Percentiles rank a stretch among this genome's conserved stretches.
Evolutionary conservation across 2,329 filamentous ascomycete genomes (phyloP).

Genomic region (Bipolaris zeicola): DNA sequence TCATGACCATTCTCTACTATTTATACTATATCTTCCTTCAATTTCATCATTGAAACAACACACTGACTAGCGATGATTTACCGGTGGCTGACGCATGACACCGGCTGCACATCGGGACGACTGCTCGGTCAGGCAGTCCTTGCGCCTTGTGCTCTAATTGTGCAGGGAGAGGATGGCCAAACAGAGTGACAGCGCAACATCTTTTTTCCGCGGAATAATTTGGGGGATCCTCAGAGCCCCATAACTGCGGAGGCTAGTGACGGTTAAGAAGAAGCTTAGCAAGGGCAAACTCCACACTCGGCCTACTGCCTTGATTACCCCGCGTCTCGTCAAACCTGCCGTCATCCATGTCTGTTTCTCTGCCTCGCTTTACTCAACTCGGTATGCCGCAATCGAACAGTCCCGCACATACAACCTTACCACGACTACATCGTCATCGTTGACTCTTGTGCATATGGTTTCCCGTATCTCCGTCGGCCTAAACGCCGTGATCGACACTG

Average conservation of each 20-base stretch:
- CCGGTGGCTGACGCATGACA: constrained; percentile 4
- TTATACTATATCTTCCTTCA: neutral
- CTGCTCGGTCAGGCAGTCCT: constrained; percentile 5
- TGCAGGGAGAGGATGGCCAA: neutral
- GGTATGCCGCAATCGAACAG: constrained; percentile 15
- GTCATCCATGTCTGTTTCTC: constrained; percentile 1
- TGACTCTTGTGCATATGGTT: neutral
- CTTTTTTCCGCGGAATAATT: constrained; percentile 10
- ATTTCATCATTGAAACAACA: neutral
- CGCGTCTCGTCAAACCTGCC: constrained; percentile 19
- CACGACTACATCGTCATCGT: constrained; percentile 6
- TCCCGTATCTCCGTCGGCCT: constrained; percentile 9
- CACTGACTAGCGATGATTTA: constrained; percentile 1
- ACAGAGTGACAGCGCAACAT: neutral
- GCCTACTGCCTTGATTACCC: constrained; percentile 15
- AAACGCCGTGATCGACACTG: constrained; percentile 11
- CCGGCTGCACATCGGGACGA: constrained; percentile 1
- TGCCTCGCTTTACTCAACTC: constrained; percentile 10
- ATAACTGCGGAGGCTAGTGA: neutral
- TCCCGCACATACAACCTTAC: constrained; percentile 11
- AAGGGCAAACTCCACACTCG: constrained; percentile 15
- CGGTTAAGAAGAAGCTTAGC: neutral
- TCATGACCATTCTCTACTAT: neutral
- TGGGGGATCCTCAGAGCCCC: neutral
- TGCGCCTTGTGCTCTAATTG: neutral